Evolutionary conservation across 768 basidiomycete genomes (phyloP).

Genomic region (Candolleomyces eurysporus): DNA sequence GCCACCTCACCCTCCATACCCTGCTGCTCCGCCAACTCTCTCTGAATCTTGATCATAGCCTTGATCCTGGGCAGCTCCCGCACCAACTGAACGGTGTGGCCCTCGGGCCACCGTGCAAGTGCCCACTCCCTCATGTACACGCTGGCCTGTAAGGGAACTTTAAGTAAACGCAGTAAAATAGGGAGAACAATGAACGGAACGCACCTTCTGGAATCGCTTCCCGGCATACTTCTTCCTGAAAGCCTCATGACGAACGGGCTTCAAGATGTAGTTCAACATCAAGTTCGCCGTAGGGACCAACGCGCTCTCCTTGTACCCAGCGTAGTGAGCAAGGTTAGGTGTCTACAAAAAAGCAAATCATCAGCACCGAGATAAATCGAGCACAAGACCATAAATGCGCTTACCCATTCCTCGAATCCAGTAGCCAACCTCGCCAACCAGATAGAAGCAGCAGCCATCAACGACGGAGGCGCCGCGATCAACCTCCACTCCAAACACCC

Average conservation of each 20-base stretch:
- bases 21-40: conserved; percentile 30
- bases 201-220: conserved; percentile 85
- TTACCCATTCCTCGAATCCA: conserved; percentile 84
- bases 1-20: conserved; percentile 7
- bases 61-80: conserved; percentile 62
- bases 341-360: conserved; percentile 38
- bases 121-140: conserved; percentile 87
- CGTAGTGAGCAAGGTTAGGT: conserved; percentile 89
- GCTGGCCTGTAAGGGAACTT: conserved; percentile 78
- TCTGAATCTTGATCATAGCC: conserved; percentile 46
- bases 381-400: too few relatives aligned
- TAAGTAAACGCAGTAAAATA: too few relatives aligned
- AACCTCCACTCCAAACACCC: conserved; percentile 85
- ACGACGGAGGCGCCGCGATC: conserved; percentile 76
- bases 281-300: conserved; percentile 86
- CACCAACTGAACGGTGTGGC: conserved; percentile 52
- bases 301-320: conserved; percentile 84
- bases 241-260: conserved; percentile 74
- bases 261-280: conserved; percentile 91
- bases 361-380: not conserved
- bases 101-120: conserved; percentile 67
- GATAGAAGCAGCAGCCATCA: conserved; percentile 85
- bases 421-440: conserved; percentile 88
- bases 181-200: not conserved
- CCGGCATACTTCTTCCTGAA: conserved; percentile 93